These are phyloP conservation scores for Marasmius tenuissimus DNA, from an alignment of 1,284 basidiomycete species.

Conservation along the genomic window DNA sequence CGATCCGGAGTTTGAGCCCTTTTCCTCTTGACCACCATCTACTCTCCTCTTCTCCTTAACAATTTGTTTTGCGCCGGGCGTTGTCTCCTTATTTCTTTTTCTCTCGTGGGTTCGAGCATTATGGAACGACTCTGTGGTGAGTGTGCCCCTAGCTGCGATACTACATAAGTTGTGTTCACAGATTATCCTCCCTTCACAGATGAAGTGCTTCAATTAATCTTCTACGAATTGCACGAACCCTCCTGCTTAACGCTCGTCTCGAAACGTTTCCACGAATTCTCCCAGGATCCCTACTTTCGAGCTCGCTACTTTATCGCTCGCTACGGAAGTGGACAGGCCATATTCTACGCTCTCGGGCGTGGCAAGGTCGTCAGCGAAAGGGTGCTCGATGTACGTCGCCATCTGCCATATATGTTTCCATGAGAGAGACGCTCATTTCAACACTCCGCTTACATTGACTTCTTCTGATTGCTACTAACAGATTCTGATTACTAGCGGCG, in stretches of 20 bases:
- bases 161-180: constrained; percentile 8
- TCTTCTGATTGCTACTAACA: constrained; percentile 25
- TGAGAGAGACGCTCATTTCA: constrained; percentile 14
- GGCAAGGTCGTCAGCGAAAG: constrained; percentile 63
- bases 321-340: constrained; percentile 64
- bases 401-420: constrained; percentile 16
- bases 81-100: not conserved
- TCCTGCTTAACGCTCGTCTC: constrained; percentile 54
- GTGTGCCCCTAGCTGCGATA: constrained; percentile 28
- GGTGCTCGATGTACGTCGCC: constrained; percentile 64
- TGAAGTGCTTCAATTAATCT: constrained; percentile 70
- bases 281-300: constrained; percentile 70
- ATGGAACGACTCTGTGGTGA: constrained; percentile 67
- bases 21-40: constrained; percentile 15
- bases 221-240: constrained; percentile 69
- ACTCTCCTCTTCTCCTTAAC: constrained; percentile 1
- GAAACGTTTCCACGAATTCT: constrained; percentile 60
- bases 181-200: constrained; percentile 38
- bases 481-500: constrained; percentile 72
- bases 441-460: constrained; percentile 15
- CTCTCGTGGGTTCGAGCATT: constrained; percentile 6
- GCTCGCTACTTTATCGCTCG: constrained; percentile 74
- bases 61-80: constrained; percentile 3
- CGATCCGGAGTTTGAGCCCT: constrained; percentile 1
- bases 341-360: constrained; percentile 69